phyloP scores from a whole-genome alignment of 306 rosid genomes.

The Biancaea sappan region DNA sequence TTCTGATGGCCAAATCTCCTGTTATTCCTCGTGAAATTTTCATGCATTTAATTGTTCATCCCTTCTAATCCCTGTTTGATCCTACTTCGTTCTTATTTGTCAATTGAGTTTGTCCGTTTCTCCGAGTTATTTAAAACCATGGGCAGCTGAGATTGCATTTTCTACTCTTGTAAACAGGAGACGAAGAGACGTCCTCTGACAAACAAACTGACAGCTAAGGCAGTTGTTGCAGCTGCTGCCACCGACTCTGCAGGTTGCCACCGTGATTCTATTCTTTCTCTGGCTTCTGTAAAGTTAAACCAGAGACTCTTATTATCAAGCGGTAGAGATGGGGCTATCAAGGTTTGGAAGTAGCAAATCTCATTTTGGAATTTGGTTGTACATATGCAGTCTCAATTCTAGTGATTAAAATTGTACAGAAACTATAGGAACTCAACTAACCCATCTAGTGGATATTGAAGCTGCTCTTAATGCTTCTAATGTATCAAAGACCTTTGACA shows the following conservation, averaged over 20 bases:
- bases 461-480: slow-evolving; percentile 10
- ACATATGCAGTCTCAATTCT: slow-evolving; percentile 46
- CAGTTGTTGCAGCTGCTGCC: slow-evolving; percentile 86
- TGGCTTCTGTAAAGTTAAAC: slow-evolving; percentile 93
- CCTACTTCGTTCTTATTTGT: background rate
- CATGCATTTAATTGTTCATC: background rate
- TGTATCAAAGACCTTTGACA: slow-evolving; percentile 6
- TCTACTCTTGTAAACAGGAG: slow-evolving; percentile 60
- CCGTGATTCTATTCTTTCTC: slow-evolving; percentile 74
- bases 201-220: slow-evolving; percentile 72
- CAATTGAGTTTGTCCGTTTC: background rate
- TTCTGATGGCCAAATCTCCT: slow-evolving; percentile 10
- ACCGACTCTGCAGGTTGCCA: slow-evolving; percentile 95
- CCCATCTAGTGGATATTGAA: slow-evolving; percentile 14
- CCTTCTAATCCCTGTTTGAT: slow-evolving; percentile 24
- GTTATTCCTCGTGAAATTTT: background rate
- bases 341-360: slow-evolving; percentile 77
- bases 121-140: slow-evolving; percentile 18
- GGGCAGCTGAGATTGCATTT: slow-evolving; percentile 19
- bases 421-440: slow-evolving; percentile 34
- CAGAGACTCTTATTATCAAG: slow-evolving; percentile 86
- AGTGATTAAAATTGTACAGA: slow-evolving; percentile 52
- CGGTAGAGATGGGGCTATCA: slow-evolving; percentile 94
- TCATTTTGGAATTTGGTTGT: slow-evolving; percentile 41
- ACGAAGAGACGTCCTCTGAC: slow-evolving; percentile 76